Percentiles rank a stretch among this genome's conserved stretches.
These are phyloP conservation scores for Berkeleyomyces basicola DNA, from an alignment of 2,329 filamentous ascomycete genomes.

Conservation along the genomic window DNA sequence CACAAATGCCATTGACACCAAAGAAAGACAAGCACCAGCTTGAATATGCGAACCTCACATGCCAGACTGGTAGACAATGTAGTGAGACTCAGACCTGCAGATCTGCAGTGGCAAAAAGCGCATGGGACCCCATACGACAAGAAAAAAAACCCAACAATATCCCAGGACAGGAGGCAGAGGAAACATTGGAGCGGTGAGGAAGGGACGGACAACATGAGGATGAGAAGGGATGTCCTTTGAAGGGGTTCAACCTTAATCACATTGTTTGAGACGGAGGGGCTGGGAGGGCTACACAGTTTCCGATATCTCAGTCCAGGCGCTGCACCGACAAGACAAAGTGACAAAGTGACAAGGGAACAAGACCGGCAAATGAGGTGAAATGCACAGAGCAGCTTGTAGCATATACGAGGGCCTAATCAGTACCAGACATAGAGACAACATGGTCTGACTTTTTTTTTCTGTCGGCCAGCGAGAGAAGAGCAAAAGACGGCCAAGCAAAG, in stretches of 20 bases:
- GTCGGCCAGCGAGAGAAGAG: background rate
- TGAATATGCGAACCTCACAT: background rate
- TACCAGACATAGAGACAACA: background rate
- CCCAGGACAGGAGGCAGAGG: background rate
- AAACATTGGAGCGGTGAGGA: background rate
- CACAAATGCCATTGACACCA: background rate
- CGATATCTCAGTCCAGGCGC: background rate
- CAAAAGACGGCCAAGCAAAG: background rate
- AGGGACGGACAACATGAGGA: background rate
- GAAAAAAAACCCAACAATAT: background rate
- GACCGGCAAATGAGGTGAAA: background rate
- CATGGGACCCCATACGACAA: background rate
- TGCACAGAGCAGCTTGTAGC: background rate
- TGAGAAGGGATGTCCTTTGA: background rate
- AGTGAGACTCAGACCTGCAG: background rate
- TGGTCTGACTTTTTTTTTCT: background rate
- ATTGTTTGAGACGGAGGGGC: background rate
- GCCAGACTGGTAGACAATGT: background rate
- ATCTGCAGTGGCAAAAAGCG: constrained; percentile 1
- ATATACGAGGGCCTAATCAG: background rate
- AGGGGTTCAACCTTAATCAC: background rate
- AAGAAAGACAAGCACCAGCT: background rate
- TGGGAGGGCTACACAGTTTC: background rate
- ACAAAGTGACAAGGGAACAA: background rate
- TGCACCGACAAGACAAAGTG: background rate